Evolutionary conservation across 805 yeast genomes (phyloP).

Genomic region (Ogataea dorogensis): DNA sequence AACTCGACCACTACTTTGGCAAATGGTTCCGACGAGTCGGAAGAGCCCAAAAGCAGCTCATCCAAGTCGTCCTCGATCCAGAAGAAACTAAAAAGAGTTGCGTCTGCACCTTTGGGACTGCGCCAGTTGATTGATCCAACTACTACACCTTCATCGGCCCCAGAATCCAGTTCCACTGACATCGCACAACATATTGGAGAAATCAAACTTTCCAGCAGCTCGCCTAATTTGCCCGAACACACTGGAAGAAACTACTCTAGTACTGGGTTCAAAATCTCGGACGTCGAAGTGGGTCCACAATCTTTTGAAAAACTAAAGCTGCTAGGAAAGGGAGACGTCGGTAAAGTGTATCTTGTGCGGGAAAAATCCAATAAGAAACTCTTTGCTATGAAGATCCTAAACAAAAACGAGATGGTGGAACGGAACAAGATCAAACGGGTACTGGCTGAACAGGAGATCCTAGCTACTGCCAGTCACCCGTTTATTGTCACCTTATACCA

Average conservation of each 20-base stretch:
- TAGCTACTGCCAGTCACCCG: constrained; percentile 95
- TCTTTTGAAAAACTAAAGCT: constrained; percentile 86
- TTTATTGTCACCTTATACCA: constrained; percentile 95
- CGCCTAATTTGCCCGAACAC: constrained; percentile 2
- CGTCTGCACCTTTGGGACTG: constrained; percentile 76
- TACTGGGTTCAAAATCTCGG: constrained; percentile 68
- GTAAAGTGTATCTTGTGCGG: constrained; percentile 88
- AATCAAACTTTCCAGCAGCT: constrained; percentile 24
- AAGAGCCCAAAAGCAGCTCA: constrained; percentile 1
- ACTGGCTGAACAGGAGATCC: constrained; percentile 92
- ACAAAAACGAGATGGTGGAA: constrained; percentile 90
- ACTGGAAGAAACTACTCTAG: constrained; percentile 62
- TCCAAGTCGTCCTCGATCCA: constrained; percentile 30
- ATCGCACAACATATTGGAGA: constrained; percentile 39
- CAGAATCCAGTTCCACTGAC: constrained; percentile 11
- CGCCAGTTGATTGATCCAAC: constrained; percentile 33
- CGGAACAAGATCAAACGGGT: constrained; percentile 94
- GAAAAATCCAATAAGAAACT: constrained; percentile 73
- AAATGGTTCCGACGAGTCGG: constrained; percentile 4
- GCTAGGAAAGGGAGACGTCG: constrained; percentile 97
- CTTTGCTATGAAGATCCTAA: constrained; percentile 90
- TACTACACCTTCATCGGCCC: constrained; percentile 16
- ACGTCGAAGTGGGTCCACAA: constrained; percentile 79
- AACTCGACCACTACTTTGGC: constrained; percentile 28
- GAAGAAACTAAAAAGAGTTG: constrained; percentile 63